phyloP scores from a whole-genome alignment of 768 basidiomycete genomes.

The Steccherinum ochraceum region DNA sequence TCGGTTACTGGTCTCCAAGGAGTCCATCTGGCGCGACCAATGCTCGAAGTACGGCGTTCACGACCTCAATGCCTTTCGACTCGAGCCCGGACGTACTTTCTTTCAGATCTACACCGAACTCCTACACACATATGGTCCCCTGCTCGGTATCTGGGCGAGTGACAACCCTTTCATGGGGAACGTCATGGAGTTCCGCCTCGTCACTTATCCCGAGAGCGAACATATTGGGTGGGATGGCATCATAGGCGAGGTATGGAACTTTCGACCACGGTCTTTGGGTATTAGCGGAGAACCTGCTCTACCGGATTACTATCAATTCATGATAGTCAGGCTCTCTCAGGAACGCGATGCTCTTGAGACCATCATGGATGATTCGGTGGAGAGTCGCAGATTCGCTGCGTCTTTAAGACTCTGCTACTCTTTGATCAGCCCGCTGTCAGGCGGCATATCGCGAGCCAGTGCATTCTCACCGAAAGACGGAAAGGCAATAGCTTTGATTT shows the following conservation, averaged over 20 bases:
- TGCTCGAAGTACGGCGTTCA: constrained; percentile 13
- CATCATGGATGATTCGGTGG: too few relatives aligned
- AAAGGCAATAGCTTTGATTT: too few relatives aligned
- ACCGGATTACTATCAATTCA: constrained; percentile 4
- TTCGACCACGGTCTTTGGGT: neutral
- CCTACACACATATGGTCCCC: constrained; percentile 15
- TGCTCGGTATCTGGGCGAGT: constrained; percentile 19
- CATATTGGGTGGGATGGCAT: neutral
- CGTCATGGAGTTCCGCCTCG: constrained; percentile 18
- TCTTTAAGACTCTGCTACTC: too few relatives aligned
- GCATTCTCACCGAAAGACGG: too few relatives aligned
- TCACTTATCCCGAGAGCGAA: constrained; percentile 8
- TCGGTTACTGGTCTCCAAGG: constrained; percentile 11
- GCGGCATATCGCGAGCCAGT: too few relatives aligned
- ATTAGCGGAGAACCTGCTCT: neutral
- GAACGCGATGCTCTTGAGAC: too few relatives aligned
- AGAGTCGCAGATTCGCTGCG: too few relatives aligned
- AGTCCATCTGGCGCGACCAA: constrained; percentile 13
- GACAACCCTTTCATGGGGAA: constrained; percentile 17
- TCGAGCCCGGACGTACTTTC: constrained; percentile 1
- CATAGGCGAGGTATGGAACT: neutral
- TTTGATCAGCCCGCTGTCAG: too few relatives aligned
- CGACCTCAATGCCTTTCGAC: neutral
- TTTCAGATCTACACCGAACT: constrained; percentile 13
- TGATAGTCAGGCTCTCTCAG: too few relatives aligned